Percentiles rank a stretch among this genome's conserved stretches.
Conservation (phyloP, 2,329 filamentous ascomycete species). For the Paecilomyces sp. region DNA sequence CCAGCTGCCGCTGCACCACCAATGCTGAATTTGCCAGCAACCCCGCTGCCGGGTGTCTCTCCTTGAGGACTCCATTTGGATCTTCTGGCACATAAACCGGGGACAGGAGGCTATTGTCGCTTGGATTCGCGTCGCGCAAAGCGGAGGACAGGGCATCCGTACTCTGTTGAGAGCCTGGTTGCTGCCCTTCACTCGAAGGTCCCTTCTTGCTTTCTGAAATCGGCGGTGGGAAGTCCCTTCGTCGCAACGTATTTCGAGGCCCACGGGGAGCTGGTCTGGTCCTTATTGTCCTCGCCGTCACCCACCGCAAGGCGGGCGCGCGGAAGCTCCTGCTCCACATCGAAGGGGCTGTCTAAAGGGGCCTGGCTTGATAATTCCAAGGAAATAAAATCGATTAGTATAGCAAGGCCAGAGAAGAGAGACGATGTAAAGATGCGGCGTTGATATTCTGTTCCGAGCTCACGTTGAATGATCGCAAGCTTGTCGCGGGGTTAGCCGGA, state of each 20-base stretch:
- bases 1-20: slow-evolving; percentile 56
- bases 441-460: not conserved
- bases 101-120: slow-evolving; percentile 47
- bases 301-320: slow-evolving; percentile 11
- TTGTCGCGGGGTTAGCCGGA: slow-evolving; percentile 24
- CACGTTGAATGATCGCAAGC: not conserved
- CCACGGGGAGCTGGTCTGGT: slow-evolving; percentile 19
- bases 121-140: slow-evolving; percentile 38
- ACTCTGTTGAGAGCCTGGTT: slow-evolving; percentile 2
- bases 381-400: not conserved
- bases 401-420: not conserved
- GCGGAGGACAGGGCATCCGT: slow-evolving; percentile 15
- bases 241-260: slow-evolving; percentile 22
- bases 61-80: slow-evolving; percentile 51
- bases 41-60: slow-evolving; percentile 50
- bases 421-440: not conserved
- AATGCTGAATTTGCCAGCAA: slow-evolving; percentile 56
- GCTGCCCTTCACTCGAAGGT: slow-evolving; percentile 2
- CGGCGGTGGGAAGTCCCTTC: slow-evolving; percentile 10
- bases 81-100: slow-evolving; percentile 58
- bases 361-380: not conserved
- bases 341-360: not conserved
- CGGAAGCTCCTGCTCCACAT: slow-evolving; percentile 26
- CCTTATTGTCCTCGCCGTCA: slow-evolving; percentile 15
- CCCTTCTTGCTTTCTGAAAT: slow-evolving; percentile 6